Conservation (phyloP, 306 rosid species). For the Hippophae rhamnoides region DNA sequence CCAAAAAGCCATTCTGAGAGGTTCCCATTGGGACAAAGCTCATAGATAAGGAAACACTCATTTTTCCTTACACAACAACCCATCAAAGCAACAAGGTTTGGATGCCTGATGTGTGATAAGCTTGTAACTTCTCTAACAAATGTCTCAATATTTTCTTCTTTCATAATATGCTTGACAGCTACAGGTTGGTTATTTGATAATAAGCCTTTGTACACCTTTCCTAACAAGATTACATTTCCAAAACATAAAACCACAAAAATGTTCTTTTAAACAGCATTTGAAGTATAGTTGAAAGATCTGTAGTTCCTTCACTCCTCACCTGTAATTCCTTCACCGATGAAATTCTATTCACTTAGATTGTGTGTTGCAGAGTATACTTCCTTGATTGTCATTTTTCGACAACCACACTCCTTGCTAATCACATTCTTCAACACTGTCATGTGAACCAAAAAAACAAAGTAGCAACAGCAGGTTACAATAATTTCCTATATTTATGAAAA, state of each 20-base stretch:
- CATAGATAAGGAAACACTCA: constrained; percentile 62
- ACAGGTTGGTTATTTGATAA: constrained; percentile 38
- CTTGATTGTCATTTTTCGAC: constrained; percentile 28
- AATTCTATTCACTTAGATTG: constrained; percentile 31
- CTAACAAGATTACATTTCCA: constrained; percentile 18
- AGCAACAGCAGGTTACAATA: not conserved
- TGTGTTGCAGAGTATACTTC: constrained; percentile 43
- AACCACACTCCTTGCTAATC: constrained; percentile 20
- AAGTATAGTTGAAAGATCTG: not conserved
- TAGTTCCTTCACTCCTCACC: constrained; percentile 15
- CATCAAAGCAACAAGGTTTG: constrained; percentile 42
- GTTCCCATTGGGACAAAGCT: constrained; percentile 53
- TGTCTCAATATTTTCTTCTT: constrained; percentile 42
- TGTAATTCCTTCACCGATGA: constrained; percentile 46
- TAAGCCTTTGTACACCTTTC: constrained; percentile 49
- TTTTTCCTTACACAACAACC: constrained; percentile 36
- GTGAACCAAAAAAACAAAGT: not conserved
- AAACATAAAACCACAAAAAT: no score
- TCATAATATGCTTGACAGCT: constrained; percentile 44
- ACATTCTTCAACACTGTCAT: constrained; percentile 18
- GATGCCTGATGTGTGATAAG: constrained; percentile 48
- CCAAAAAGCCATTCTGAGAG: constrained; percentile 69
- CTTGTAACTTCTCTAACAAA: constrained; percentile 52
- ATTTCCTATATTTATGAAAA: not conserved
- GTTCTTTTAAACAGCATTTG: no score